Percentiles rank a stretch among this genome's conserved stretches.
Conservation (phyloP, 352 stramenopile species). For the Globisporangium megalacanthum region DNA sequence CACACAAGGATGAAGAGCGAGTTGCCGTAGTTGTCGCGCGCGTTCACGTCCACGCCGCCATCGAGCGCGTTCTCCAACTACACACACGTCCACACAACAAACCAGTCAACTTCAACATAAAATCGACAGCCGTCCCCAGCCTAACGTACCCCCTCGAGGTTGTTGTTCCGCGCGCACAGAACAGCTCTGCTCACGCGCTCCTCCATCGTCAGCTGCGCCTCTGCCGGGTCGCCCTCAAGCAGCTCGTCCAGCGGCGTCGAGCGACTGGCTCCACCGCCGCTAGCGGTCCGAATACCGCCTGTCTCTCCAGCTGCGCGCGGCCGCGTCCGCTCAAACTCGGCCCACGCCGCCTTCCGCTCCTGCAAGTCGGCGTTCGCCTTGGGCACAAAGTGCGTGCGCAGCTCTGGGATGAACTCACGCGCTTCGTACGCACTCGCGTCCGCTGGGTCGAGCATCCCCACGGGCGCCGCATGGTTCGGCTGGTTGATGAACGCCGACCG, state of each 20-base stretch:
- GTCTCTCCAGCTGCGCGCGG: neutral
- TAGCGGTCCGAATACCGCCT: neutral
- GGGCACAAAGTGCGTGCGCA: slow-evolving; percentile 52
- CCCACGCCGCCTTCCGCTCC: slow-evolving; percentile 55
- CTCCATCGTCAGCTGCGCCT: slow-evolving; percentile 33
- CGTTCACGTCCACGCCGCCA: slow-evolving; percentile 85
- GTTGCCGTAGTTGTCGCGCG: slow-evolving; percentile 92
- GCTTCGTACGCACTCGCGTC: slow-evolving; percentile 54
- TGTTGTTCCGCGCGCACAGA: slow-evolving; percentile 75
- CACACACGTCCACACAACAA: slow-evolving; percentile 1
- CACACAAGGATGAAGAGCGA: slow-evolving; percentile 93
- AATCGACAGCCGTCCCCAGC: slow-evolving; percentile 8
- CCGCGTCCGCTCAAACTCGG: slow-evolving; percentile 20
- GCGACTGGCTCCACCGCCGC: slow-evolving; percentile 9
- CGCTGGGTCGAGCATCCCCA: slow-evolving; percentile 64
- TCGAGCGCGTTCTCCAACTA: slow-evolving; percentile 88
- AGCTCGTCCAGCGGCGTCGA: slow-evolving; percentile 39
- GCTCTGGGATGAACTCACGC: slow-evolving; percentile 56
- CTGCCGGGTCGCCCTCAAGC: slow-evolving; percentile 34
- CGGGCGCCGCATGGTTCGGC: slow-evolving; percentile 50
- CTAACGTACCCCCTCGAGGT: slow-evolving; percentile 56
- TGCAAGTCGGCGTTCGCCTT: slow-evolving; percentile 44
- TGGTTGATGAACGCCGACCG: slow-evolving; percentile 61
- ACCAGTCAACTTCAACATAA: neutral
- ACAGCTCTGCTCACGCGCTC: slow-evolving; percentile 44